Evolutionary conservation across 192 early-diverging fungal species (phyloP).

Genomic region (Anaeromyces robustus): DNA sequence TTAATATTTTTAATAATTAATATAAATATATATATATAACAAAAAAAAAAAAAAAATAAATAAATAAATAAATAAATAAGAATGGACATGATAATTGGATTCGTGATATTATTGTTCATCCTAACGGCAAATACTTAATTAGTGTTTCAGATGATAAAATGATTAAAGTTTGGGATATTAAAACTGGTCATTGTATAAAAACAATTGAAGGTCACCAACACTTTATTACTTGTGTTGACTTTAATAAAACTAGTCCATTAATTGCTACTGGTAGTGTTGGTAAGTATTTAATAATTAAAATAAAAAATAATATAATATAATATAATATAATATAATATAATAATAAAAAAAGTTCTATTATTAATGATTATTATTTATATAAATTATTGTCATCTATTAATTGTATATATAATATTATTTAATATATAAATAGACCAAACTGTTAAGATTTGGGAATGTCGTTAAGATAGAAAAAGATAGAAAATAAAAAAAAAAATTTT

Average conservation of each 20-base stretch:
- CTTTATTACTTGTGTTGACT: conserved; percentile 76
- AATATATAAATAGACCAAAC: conserved; percentile 47
- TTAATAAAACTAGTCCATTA: conserved; percentile 24
- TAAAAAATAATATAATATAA: too few relatives aligned
- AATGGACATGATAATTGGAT: conserved; percentile 89
- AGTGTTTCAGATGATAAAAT: conserved; percentile 84
- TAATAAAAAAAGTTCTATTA: too few relatives aligned
- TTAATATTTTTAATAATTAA: too few relatives aligned
- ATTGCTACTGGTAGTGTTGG: conserved; percentile 55
- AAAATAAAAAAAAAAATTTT: too few relatives aligned
- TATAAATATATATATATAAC: too few relatives aligned
- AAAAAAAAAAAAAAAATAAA: too few relatives aligned
- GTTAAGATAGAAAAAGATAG: background rate
- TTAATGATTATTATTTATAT: too few relatives aligned
- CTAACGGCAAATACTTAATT: conserved; percentile 65
- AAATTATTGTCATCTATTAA: too few relatives aligned
- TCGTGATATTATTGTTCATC: conserved; percentile 66
- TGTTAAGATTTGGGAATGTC: conserved; percentile 51
- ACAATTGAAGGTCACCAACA: conserved; percentile 72
- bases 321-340: too few relatives aligned
- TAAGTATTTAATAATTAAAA: background rate
- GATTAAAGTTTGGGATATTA: conserved; percentile 76
- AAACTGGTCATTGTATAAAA: conserved; percentile 63
- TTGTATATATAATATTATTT: too few relatives aligned
- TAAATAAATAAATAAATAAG: too few relatives aligned